These are phyloP conservation scores for Aspergillus mulundensis DNA, from an alignment of 495 filamentous ascomycete genomes.

Conservation along the genomic window DNA sequence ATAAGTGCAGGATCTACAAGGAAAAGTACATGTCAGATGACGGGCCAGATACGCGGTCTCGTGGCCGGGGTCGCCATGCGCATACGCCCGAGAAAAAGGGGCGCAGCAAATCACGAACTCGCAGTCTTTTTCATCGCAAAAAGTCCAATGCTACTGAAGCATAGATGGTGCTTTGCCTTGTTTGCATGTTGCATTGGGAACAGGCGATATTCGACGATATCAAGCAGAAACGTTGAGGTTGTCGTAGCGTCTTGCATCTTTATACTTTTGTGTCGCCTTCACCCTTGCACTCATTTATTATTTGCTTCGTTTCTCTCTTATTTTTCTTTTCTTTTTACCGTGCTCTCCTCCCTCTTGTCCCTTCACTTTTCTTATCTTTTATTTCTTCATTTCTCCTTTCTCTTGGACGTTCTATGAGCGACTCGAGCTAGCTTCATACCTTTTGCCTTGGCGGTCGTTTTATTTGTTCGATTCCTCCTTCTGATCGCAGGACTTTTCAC, in stretches of 20 bases:
- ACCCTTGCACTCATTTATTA: too few species aligned
- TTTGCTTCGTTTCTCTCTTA: background rate
- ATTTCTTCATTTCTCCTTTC: conserved; percentile 6
- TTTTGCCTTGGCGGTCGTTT: conserved; percentile 13
- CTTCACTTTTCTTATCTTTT: conserved; percentile 12
- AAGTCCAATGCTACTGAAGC: conserved; percentile 41
- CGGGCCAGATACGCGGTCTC: conserved; percentile 42
- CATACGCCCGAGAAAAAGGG: conserved; percentile 53
- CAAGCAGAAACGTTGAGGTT: conserved; percentile 1
- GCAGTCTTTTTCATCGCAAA: conserved; percentile 65
- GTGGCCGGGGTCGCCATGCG: conserved; percentile 29
- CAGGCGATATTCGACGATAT: background rate
- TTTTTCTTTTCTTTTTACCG: background rate
- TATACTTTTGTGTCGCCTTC: conserved; percentile 10
- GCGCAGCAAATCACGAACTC: conserved; percentile 60
- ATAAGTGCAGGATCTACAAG: conserved; percentile 76
- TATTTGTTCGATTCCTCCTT: conserved; percentile 9
- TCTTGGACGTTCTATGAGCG: conserved; percentile 9
- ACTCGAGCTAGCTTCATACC: conserved; percentile 20
- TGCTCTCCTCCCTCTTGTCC: background rate
- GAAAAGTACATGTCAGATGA: conserved; percentile 85
- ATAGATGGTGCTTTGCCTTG: conserved; percentile 17
- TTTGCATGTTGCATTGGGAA: conserved; percentile 12
- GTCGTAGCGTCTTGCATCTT: conserved; percentile 3
- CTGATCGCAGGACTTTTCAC: conserved; percentile 4